Percentiles rank a stretch among this genome's conserved stretches.
These are phyloP conservation scores for Lablab purpureus DNA, from an alignment of 306 rosid species.

Conservation along the genomic window DNA sequence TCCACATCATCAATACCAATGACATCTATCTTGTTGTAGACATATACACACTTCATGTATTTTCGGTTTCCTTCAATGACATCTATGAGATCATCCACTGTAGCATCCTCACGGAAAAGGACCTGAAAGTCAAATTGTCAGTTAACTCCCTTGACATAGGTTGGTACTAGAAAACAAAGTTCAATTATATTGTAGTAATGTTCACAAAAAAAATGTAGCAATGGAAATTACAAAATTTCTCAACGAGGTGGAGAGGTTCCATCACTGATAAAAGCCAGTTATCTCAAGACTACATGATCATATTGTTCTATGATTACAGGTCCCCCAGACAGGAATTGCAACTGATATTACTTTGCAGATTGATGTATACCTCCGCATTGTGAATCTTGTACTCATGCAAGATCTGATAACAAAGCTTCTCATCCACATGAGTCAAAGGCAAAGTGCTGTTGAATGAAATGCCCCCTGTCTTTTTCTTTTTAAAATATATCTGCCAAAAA, in stretches of 20 bases:
- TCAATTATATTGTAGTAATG: not conserved
- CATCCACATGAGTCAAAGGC: conserved; percentile 94
- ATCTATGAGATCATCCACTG: conserved; percentile 97
- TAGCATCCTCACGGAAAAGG: conserved; percentile 98
- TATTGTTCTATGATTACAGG: not conserved
- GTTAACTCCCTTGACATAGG: conserved; percentile 18
- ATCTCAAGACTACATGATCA: conserved; percentile 26
- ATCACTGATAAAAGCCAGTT: conserved; percentile 16
- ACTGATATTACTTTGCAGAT: conserved; percentile 15
- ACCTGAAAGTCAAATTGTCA: conserved; percentile 60
- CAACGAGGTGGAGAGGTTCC: conserved; percentile 21
- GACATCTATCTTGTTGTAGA: conserved; percentile 98
- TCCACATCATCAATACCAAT: conserved; percentile 98
- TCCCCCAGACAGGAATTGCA: conserved; percentile 38
- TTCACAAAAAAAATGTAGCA: not conserved
- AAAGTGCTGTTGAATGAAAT: conserved; percentile 95
- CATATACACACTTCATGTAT: conserved; percentile 98
- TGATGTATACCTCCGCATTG: conserved; percentile 89
- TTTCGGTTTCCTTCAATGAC: conserved; percentile 98
- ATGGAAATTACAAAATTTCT: conserved; percentile 34
- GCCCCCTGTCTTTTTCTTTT: conserved; percentile 97
- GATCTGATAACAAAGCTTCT: conserved; percentile 98
- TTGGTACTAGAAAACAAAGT: conserved; percentile 3
- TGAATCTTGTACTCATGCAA: conserved; percentile 99
- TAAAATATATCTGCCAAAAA: conserved; percentile 88